phyloP scores from a whole-genome alignment of 352 stramenopile species.

The Globisporangium nagaii region DNA sequence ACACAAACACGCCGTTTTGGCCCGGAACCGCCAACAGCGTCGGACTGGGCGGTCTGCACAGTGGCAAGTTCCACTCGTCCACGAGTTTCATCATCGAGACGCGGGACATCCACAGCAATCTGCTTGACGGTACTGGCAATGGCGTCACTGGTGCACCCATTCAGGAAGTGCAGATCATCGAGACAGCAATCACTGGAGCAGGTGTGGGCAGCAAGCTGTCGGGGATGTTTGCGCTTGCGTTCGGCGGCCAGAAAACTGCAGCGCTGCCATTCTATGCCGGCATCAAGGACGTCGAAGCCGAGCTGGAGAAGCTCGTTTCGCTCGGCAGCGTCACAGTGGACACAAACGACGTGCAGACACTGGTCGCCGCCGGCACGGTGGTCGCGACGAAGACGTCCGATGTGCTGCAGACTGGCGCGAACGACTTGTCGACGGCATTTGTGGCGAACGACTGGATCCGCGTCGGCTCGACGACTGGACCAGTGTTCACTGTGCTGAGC shows the following conservation, averaged over 20 bases:
- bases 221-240: conserved; percentile 75
- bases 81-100: conserved; percentile 91
- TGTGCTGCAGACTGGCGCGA: conserved; percentile 40
- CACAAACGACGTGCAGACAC: conserved; percentile 83
- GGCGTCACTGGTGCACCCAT: conserved; percentile 44
- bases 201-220: conserved; percentile 29
- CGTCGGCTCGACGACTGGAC: conserved; percentile 65
- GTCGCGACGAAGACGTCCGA: conserved; percentile 76
- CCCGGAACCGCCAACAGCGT: conserved; percentile 54
- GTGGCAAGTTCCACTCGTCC: conserved; percentile 53
- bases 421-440: conserved; percentile 64
- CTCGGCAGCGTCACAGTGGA: conserved; percentile 84
- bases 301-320: conserved; percentile 74
- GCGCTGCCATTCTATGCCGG: conserved; percentile 63
- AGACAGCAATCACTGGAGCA: conserved; percentile 51
- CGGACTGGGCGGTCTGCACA: conserved; percentile 53
- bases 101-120: conserved; percentile 88
- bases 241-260: conserved; percentile 54
- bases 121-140: conserved; percentile 79
- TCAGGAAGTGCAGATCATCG: conserved; percentile 90
- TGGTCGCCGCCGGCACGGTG: conserved; percentile 50
- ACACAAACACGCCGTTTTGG: conserved; percentile 49
- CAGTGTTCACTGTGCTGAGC: conserved; percentile 81
- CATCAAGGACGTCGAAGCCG: conserved; percentile 69
- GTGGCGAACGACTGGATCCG: conserved; percentile 91